Base-by-base conservation (phyloP, 2,329 filamentous ascomycete genomes). In the Phoma sp. region DNA sequence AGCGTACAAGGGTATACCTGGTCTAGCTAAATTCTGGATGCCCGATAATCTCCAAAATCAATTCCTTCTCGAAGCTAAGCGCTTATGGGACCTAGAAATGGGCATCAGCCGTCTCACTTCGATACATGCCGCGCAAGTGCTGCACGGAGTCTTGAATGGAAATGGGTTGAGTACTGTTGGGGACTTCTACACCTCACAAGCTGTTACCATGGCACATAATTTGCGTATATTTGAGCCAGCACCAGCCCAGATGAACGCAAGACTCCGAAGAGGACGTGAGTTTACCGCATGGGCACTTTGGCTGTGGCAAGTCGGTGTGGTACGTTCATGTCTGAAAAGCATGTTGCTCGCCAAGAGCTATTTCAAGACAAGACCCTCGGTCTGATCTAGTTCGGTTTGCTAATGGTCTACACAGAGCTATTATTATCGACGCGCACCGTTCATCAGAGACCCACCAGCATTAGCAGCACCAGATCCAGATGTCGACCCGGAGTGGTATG, bases 21-120 rank as follows among this genome's bases (percentile, higher is more conserved):
- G 42, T 15, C 50, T 23, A 11, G 34, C 38, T 15, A 47, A 57
- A 11, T 57, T 58, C 21, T 64, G 61, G 59, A 51, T 59, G 33
- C 58, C 61, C 12, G 37, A 58, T 6, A 61, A 53, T 37, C 49
- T 65, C 11, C 48, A 49, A 9, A 61, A 58, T 21, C 51, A 52
- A 14, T 65, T 67, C 21, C 48, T 64, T 9, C 57, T 62, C 12
- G 62, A 67, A 52, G 61, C 64, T 17, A 65, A 57, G 36, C 42
- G 61, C 20, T 36, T 65, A 1, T 67, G 64, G 64, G 64, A 67
- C 17, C 14, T 63, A 10, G 57, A 60, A 6, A 53, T 42, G 18
- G 45, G 40, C 2, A 39, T 49, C n/a, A 47, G 49, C 20, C 40
- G 51, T n/a, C 50, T 65, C 14, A 56, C 60, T 5, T 58, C 62